Base-by-base conservation (phyloP, 257 asterid genomes). In the Striga asiatica region DNA sequence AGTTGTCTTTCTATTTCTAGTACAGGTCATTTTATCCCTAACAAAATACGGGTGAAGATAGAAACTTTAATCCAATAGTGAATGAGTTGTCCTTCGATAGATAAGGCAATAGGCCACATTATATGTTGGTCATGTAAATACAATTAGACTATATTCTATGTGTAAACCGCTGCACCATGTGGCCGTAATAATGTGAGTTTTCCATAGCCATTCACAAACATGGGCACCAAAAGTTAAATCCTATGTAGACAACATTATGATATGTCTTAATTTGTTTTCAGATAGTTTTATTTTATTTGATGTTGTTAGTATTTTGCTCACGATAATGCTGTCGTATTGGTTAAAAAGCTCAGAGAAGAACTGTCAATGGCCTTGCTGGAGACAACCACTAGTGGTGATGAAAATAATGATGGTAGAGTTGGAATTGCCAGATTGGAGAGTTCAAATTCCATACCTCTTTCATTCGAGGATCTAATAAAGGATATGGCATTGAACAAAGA, bases 341-440 rank as follows among this genome's bases (percentile, higher is more conserved):
- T 71, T 54, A 68, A 83, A 81, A 78, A 88, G 97, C 83, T 84
- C 80, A 88, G 97, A 55, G 97, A 84, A 75, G 95, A 84, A 81
- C 79, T 88, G 84, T 75, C 81, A 49, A 75, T 68, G 80, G 81
- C 94, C 64, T 74, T 88, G 66, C 56, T 77, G 71, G 95, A 88
- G 66, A 74, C 79, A 67, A 77, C 68, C 17, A 50, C 61, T 45
- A 58, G 14, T 54, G 61, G 70, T 60, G 71, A 71, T 50, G 74
- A 55, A 11, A 18, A 38, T 54, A 38, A 13, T 48, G 58, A 19
- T 47, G 50, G 68, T 57, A 60, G 54, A 53, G 35, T 50, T 29
- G 84, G 76, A 60, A 21, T 50, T 60, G 60, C 56, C 31, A 65
- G 50, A 52, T 54, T 31, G 34, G 81, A 64, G 38, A 72, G 47